A percentile compares a stretch with the other conserved stretches of the same genome.
Conservation (phyloP, 768 basidiomycete species). For the Trametes cinnabarina region DNA sequence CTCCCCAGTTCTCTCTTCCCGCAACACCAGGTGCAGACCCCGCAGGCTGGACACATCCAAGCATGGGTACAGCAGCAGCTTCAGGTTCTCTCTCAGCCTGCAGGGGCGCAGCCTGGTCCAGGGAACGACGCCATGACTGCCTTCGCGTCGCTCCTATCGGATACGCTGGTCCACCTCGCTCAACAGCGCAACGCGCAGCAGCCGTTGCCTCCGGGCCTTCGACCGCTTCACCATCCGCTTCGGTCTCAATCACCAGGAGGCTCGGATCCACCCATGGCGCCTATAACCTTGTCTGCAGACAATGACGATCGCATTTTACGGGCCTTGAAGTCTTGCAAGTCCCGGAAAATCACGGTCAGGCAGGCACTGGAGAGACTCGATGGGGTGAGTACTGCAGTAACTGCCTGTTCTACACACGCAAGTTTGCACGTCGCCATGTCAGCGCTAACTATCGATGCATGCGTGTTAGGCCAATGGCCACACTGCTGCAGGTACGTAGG, state of each 20-base stretch:
- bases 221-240: not conserved
- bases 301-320: not conserved
- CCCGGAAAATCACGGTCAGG: not conserved
- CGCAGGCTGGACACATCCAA: not conserved
- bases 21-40: not conserved
- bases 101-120: not conserved
- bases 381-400: not conserved
- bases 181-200: not conserved
- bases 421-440: too few relatives aligned
- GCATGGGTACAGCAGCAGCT: not conserved
- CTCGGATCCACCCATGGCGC: not conserved
- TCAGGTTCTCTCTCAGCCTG: not conserved
- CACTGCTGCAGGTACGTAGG: not conserved
- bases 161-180: not conserved
- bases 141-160: not conserved
- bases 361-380: slow-evolving; percentile 1
- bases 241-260: not conserved
- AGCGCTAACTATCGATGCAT: not conserved
- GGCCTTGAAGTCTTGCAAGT: not conserved
- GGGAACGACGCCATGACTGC: not conserved
- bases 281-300: not conserved
- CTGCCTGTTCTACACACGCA: too few relatives aligned
- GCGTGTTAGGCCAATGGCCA: not conserved
- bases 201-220: too few relatives aligned
- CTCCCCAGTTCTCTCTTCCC: too few relatives aligned